These are phyloP conservation scores for Leccinum obscurum DNA, from an alignment of 768 basidiomycete genomes.

Conservation along the genomic window DNA sequence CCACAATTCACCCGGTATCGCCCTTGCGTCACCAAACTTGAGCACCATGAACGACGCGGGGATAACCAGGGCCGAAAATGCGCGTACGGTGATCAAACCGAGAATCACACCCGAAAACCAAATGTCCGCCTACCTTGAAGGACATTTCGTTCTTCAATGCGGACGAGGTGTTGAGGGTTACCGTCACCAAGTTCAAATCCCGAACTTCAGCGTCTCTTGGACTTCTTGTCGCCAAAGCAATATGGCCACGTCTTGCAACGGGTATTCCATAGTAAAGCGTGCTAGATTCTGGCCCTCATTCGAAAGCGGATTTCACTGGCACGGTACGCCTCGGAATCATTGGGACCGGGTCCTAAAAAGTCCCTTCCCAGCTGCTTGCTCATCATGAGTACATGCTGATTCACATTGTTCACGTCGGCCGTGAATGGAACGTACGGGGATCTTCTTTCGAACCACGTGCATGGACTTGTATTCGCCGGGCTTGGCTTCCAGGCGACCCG, in stretches of 20 bases:
- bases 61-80: too few relatives aligned
- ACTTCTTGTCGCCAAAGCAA: too few relatives aligned
- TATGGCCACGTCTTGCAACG: too few relatives aligned
- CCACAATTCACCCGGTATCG: too few relatives aligned
- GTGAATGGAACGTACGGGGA: constrained; percentile 5
- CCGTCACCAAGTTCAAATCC: background rate
- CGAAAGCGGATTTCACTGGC: background rate
- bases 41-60: background rate
- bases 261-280: background rate
- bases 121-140: background rate
- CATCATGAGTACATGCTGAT: too few relatives aligned
- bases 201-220: too few relatives aligned
- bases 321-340: background rate
- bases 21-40: background rate
- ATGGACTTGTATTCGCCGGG: constrained; percentile 46
- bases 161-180: too few relatives aligned
- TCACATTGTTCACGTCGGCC: too few relatives aligned
- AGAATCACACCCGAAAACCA: background rate
- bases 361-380: background rate
- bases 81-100: background rate
- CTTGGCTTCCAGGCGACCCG: constrained; percentile 56
- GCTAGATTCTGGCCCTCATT: background rate
- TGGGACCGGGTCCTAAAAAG: background rate
- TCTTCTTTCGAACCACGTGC: constrained; percentile 45
- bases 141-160: background rate